Percentiles rank a stretch among this genome's conserved stretches.
Conservation (phyloP, 2,329 filamentous ascomycete genomes). For the Zymoseptoria crescenta region DNA sequence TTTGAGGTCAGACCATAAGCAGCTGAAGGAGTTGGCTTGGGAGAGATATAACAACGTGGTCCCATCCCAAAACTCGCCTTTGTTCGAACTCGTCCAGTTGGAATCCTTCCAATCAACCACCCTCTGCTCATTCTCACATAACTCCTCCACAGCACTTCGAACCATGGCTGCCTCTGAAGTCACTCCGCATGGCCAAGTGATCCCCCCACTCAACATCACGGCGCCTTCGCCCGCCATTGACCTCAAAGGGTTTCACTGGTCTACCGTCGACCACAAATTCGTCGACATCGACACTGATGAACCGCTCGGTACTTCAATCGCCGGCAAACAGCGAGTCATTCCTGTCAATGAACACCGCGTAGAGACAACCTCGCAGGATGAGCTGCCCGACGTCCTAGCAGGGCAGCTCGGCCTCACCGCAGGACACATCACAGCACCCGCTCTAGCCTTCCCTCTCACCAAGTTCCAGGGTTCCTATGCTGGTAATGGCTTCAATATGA, state of each 20-base stretch:
- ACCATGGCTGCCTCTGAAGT: conserved; percentile 1
- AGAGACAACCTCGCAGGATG: background rate
- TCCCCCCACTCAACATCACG: conserved; percentile 7
- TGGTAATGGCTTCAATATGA: conserved; percentile 34
- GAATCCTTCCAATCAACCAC: too few species aligned
- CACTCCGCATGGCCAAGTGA: conserved; percentile 6
- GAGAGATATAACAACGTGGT: too few species aligned
- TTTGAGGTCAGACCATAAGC: too few species aligned
- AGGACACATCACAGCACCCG: background rate
- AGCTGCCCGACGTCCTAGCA: background rate
- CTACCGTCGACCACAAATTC: conserved; percentile 3
- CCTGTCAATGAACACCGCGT: background rate
- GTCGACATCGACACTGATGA: background rate
- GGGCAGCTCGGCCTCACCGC: background rate
- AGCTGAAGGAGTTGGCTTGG: too few species aligned
- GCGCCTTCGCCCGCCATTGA: conserved; percentile 7
- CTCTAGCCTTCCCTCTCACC: background rate
- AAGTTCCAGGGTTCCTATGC: conserved; percentile 18
- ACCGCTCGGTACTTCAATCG: background rate
- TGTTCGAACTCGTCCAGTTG: too few species aligned
- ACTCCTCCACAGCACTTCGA: background rate
- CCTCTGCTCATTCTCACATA: too few species aligned
- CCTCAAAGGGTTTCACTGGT: conserved; percentile 6
- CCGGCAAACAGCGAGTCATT: background rate
- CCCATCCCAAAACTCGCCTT: too few species aligned